Conservation (phyloP, 352 stramenopile genomes). For the Bremia lactucae region DNA sequence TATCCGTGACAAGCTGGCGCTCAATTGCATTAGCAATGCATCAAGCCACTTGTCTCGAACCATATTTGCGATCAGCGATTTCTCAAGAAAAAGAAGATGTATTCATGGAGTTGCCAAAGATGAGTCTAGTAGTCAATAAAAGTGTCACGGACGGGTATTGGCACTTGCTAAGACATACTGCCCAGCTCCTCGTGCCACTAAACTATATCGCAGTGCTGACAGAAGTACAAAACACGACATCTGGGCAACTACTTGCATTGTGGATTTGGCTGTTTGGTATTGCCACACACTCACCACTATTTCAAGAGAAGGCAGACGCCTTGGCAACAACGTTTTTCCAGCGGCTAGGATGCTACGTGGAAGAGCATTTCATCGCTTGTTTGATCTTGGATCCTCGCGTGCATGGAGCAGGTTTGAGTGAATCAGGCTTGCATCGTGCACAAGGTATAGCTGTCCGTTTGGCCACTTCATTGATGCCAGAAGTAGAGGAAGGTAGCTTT, state of each 20-base stretch:
- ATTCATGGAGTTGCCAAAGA: neutral
- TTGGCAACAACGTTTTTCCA: conserved; percentile 17
- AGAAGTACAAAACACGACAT: conserved; percentile 21
- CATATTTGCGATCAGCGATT: conserved; percentile 13
- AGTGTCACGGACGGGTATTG: conserved; percentile 12
- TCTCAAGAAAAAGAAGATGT: conserved; percentile 3
- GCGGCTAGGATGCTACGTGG: conserved; percentile 23
- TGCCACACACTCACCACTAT: conserved; percentile 17
- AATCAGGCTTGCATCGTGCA: conserved; percentile 23
- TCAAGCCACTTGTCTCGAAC: conserved; percentile 10
- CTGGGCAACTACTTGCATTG: conserved; percentile 20
- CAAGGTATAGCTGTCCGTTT: conserved; percentile 21
- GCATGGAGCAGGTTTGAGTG: conserved; percentile 26
- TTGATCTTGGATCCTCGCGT: conserved; percentile 27
- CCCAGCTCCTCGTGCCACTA: conserved; percentile 17
- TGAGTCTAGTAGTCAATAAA: conserved; percentile 11
- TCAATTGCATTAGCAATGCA: conserved; percentile 21
- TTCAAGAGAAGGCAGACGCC: conserved; percentile 9
- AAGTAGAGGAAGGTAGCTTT: conserved; percentile 26
- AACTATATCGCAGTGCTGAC: conserved; percentile 19
- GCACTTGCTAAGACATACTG: conserved; percentile 12
- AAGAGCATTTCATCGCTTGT: conserved; percentile 26
- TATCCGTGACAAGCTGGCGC: conserved; percentile 13
- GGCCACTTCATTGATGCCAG: conserved; percentile 10
- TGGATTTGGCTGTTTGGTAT: conserved; percentile 28